phyloP scores from a whole-genome alignment of 768 basidiomycete genomes.

The Neoboletus subvelutipes region DNA sequence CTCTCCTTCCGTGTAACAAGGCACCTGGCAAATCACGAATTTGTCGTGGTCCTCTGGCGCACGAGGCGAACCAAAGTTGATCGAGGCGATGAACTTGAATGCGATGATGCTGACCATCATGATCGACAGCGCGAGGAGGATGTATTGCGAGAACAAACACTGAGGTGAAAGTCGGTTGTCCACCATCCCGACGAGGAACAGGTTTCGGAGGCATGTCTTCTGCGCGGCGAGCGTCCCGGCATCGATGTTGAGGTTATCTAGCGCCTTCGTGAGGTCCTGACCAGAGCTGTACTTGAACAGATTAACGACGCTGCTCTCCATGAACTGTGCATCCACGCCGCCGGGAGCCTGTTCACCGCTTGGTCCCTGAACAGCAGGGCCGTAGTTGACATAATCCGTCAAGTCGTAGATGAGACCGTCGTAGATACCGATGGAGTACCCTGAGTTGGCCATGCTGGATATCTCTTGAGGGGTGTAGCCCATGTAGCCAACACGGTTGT shows the following conservation, averaged over 20 bases:
- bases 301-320: slow-evolving; percentile 64
- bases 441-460: slow-evolving; percentile 60
- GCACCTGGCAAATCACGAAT: slow-evolving; percentile 96
- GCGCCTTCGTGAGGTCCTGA: slow-evolving; percentile 73
- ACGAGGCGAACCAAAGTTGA: slow-evolving; percentile 76
- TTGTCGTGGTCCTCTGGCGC: slow-evolving; percentile 96
- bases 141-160: slow-evolving; percentile 88
- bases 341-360: slow-evolving; percentile 44
- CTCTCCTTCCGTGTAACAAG: slow-evolving; percentile 98
- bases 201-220: slow-evolving; percentile 86
- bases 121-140: slow-evolving; percentile 83
- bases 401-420: slow-evolving; percentile 85
- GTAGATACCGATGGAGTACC: slow-evolving; percentile 80
- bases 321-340: slow-evolving; percentile 57
- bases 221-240: slow-evolving; percentile 62
- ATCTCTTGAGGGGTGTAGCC: slow-evolving; percentile 81
- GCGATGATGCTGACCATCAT: slow-evolving; percentile 95
- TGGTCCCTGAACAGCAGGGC: slow-evolving; percentile 56
- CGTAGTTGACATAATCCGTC: slow-evolving; percentile 71
- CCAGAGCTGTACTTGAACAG: slow-evolving; percentile 79
- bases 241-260: slow-evolving; percentile 65
- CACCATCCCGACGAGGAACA: slow-evolving; percentile 89
- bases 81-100: slow-evolving; percentile 92
- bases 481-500: slow-evolving; percentile 82
- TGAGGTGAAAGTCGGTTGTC: slow-evolving; percentile 91